These are phyloP conservation scores for Volvariella surrecta DNA, from an alignment of 1,284 basidiomycete genomes.

Conservation along the genomic window DNA sequence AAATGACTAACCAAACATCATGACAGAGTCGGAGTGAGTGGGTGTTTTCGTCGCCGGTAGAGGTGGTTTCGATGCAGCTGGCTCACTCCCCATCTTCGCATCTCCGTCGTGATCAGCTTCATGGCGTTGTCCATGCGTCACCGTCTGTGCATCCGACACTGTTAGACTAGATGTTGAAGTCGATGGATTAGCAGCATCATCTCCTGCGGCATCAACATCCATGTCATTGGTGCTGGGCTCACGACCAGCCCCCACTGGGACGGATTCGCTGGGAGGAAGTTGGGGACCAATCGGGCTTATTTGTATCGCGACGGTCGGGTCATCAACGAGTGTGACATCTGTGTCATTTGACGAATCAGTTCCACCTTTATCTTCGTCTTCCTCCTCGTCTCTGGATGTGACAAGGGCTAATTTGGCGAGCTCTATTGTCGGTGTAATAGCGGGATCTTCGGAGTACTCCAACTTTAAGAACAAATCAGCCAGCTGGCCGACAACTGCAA, in stretches of 20 bases:
- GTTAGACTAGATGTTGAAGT: no score
- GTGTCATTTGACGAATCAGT: slow-evolving; percentile 79
- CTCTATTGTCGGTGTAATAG: slow-evolving; percentile 80
- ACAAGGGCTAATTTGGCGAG: slow-evolving; percentile 90
- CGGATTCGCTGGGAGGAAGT: slow-evolving; percentile 26
- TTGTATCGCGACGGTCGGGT: slow-evolving; percentile 30
- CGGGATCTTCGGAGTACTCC: slow-evolving; percentile 53
- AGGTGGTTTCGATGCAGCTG: slow-evolving; percentile 34
- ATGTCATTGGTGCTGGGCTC: slow-evolving; percentile 34
- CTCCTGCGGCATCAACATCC: slow-evolving; percentile 30
- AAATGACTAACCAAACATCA: slow-evolving; percentile 76
- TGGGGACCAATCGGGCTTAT: slow-evolving; percentile 26
- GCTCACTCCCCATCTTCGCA: slow-evolving; percentile 31
- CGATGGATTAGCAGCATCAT: no score
- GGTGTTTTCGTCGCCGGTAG: slow-evolving; percentile 57
- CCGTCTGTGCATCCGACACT: no score
- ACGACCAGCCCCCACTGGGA: slow-evolving; percentile 67
- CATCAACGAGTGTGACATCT: slow-evolving; percentile 77
- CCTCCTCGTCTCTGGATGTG: slow-evolving; percentile 83
- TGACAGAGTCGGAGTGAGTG: slow-evolving; percentile 58
- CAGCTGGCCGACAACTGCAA: slow-evolving; percentile 69
- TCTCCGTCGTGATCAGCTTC: slow-evolving; percentile 26
- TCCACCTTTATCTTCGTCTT: slow-evolving; percentile 61
- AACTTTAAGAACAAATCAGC: slow-evolving; percentile 75
- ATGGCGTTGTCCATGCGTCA: background rate